These are phyloP conservation scores for Cladosporium sp. DNA, from an alignment of 2,329 filamentous ascomycete genomes.

Conservation along the genomic window DNA sequence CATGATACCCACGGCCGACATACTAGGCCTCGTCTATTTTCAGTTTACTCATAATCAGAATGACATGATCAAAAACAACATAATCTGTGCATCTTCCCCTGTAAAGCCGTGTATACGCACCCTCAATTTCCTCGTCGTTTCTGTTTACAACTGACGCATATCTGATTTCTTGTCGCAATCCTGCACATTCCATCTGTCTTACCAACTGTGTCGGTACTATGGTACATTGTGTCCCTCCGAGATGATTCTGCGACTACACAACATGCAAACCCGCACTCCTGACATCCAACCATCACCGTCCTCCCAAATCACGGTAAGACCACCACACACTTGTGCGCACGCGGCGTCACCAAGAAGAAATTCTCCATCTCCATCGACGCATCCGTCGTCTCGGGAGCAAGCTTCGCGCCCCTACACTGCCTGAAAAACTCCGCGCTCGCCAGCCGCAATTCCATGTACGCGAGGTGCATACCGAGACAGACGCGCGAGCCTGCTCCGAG, in stretches of 20 bases:
- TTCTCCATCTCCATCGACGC: slow-evolving; percentile 35
- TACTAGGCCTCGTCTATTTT: neutral
- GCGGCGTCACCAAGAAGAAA: slow-evolving; percentile 35
- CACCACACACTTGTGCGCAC: slow-evolving; percentile 32
- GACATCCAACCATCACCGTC: neutral
- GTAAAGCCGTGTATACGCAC: neutral
- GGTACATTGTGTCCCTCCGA: too few species aligned
- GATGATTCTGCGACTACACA: too few species aligned
- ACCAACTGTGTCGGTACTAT: too few species aligned
- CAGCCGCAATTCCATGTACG: slow-evolving; percentile 33
- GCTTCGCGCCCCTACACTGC: slow-evolving; percentile 23
- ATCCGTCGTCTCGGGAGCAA: slow-evolving; percentile 28
- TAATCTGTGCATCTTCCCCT: neutral
- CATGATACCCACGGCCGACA: neutral
- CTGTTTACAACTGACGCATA: neutral
- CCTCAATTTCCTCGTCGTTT: neutral
- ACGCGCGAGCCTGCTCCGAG: slow-evolving; percentile 32
- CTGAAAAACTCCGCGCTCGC: slow-evolving; percentile 33
- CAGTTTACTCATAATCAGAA: neutral
- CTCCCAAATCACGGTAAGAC: slow-evolving; percentile 15
- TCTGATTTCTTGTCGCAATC: too few species aligned
- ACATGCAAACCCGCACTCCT: too few species aligned
- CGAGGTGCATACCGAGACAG: slow-evolving; percentile 36
- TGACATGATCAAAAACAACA: neutral
- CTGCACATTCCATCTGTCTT: too few species aligned